Percentiles rank a stretch among this genome's conserved stretches.
phyloP scores from a whole-genome alignment of 345 rosid genomes.

The Syzygium oleosum region DNA sequence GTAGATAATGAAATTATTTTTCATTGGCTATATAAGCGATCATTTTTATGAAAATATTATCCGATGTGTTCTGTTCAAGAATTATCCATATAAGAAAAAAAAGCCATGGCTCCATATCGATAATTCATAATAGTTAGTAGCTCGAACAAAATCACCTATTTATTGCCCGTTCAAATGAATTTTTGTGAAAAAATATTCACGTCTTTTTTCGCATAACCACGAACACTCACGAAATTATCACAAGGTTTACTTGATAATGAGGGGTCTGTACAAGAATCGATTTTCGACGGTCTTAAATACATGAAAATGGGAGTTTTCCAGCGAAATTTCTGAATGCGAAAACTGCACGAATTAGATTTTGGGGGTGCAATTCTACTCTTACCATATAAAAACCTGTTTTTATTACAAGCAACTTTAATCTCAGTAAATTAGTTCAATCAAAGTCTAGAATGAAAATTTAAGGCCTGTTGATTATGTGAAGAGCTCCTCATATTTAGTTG shows the following conservation, averaged over 20 bases:
- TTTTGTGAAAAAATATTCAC: too few species aligned
- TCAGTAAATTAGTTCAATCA: not conserved
- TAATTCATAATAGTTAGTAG: too few species aligned
- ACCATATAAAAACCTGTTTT: not conserved
- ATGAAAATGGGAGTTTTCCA: not conserved
- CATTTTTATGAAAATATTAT: too few species aligned
- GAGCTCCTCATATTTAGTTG: not conserved
- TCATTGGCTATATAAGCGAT: not conserved
- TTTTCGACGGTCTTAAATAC: not conserved
- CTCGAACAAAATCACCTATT: too few species aligned
- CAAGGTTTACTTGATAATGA: not conserved
- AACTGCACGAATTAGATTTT: not conserved
- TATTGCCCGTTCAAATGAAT: too few species aligned
- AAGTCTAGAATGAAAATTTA: not conserved
- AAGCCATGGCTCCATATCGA: too few species aligned
- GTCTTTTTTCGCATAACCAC: not conserved
- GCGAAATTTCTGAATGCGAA: not conserved
- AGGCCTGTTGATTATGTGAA: not conserved
- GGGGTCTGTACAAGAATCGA: not conserved
- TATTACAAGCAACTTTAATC: not conserved
- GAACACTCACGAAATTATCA: not conserved
- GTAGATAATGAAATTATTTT: too few species aligned
- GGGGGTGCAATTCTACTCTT: not conserved
- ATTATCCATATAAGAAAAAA: too few species aligned
- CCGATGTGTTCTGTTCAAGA: not conserved